Conservation (phyloP, 441 rosid genomes). For the Gossypium trilobum region DNA sequence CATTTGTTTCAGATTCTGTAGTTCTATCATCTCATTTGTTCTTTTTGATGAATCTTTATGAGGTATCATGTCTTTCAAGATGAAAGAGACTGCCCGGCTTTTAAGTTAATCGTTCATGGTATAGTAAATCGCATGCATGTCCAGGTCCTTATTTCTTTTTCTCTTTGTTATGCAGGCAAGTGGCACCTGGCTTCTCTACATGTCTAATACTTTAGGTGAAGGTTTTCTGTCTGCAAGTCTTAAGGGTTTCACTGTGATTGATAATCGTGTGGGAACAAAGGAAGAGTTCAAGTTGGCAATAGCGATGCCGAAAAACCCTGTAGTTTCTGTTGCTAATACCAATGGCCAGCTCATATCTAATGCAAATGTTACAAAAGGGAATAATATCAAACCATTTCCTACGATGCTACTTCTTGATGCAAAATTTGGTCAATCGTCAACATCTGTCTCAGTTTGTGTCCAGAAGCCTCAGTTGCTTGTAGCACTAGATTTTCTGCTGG, state of each 20-base stretch:
- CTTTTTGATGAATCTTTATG: slow-evolving; percentile 2
- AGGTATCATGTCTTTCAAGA: background rate
- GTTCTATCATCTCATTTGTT: background rate
- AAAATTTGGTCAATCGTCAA: slow-evolving; percentile 55
- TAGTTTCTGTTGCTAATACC: slow-evolving; percentile 21
- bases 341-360: slow-evolving; percentile 27
- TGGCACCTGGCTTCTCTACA: slow-evolving; percentile 82
- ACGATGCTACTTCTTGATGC: slow-evolving; percentile 93
- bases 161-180: slow-evolving; percentile 43
- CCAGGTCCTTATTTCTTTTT: background rate
- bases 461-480: slow-evolving; percentile 95
- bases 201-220: slow-evolving; percentile 56
- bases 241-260: slow-evolving; percentile 70
- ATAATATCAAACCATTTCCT: slow-evolving; percentile 46
- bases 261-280: slow-evolving; percentile 85
- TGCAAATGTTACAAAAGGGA: slow-evolving; percentile 27
- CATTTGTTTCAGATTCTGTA: background rate
- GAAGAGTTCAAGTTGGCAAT: slow-evolving; percentile 78
- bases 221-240: slow-evolving; percentile 83
- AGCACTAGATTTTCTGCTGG: slow-evolving; percentile 91
- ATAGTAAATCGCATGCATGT: background rate
- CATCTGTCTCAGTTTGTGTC: slow-evolving; percentile 52
- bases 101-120: background rate
- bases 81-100: background rate
- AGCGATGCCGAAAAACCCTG: slow-evolving; percentile 52